Evolutionary conservation across 768 basidiomycete genomes (phyloP), one percentile per base, ranked within the genome.

Genomic region (Pleurotus pulmonarius): DNA sequence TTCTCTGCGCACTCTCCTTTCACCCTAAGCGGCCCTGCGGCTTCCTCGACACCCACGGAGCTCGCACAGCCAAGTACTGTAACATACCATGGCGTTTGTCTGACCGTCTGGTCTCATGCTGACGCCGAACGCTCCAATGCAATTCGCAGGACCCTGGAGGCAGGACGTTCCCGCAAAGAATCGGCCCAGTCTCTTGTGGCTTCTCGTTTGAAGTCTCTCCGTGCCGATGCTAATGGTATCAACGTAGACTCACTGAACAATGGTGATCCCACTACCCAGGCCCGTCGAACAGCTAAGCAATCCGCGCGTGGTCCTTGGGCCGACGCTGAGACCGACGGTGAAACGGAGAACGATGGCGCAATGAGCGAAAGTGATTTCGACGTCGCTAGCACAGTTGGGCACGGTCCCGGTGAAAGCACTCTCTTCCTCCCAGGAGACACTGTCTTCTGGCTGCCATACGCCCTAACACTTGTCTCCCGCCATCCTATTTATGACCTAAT

Each of bases 41-140:
- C 67, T 46, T 66, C 73, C 59, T 16, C 51, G 16, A 18, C 37
- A 4, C 51, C 51, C 8, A 29, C 51, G 9, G 51, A 53, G 8
- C 51, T 53, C 24, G 39, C 39, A 18, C 51, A 53, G 11, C 51
- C 51, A 11, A 80, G 73, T 64, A 85, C 77, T 22, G 69, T 92
- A 59, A 86, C 88, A 7, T 96, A 92, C 67, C 85, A 97, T 65
- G 94, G 93, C 46, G 93, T 96, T 38, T 93, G 92, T 62, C 78
- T 98, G 58, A 94, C 93, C 1, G 92, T 97, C 1, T 98, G 94
- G 94, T 93, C 91, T 3, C 94, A 95, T 65, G 94, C 94, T 16
- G 95, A 98, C 66, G 86, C 87, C 0, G 88, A 94, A 63, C 86
- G 94, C 47, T 87, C 88, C 55, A 80, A 77, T 12, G 93, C 93